Evolutionary conservation across 163 green algal species (phyloP), one percentile per base, ranked within the genome.

Genomic region (Volvox carteri): DNA sequence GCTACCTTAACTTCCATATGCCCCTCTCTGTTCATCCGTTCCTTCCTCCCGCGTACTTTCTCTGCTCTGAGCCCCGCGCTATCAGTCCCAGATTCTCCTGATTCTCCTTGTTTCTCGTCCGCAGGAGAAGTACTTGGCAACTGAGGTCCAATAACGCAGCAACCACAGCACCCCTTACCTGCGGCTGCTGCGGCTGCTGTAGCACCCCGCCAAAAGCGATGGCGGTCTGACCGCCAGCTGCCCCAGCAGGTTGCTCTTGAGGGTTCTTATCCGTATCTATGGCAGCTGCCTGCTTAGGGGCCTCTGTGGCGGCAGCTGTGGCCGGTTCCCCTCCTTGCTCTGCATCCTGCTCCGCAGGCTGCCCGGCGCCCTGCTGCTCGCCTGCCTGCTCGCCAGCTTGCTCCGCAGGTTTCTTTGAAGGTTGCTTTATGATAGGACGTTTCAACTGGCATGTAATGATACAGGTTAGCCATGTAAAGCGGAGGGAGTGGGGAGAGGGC

Each of bases 361-460:
- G 58, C 48, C 48, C 48, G 48, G 14, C 48, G 14, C 48, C 48
- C 48, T 58, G 48, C 48, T 58, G 12, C 12, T 58, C 48, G 33
- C 16, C 75, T 6, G 48, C n/a, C 44, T 81, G 25, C 39, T 44
- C 44, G 4, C 39, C 73, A 1, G 48, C 50, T 41, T 86, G 56
- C 37, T 75, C 78, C 5, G 56, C 21, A 5, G 33, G 21, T 28
- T 67, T 62, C 52, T 85, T 73, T 2, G 77, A 85, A 4, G 81
- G 81, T 44, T 87, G 65, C 46, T 28, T 70, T 25, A 87, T 56
- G 46, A 87, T 44, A 0, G 81, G 81, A 8, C 50, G 50, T 50
- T 87, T 80, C 5, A 87, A 30, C 81, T 87, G 81, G 1, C 1
- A 41, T 56, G 39, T 3, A 30, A 41, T 12, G 44, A 44, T 8